A percentile compares a stretch with the other conserved stretches of the same genome.
These are phyloP conservation scores for Obelidium mucronatum DNA, from an alignment of 192 early-diverging fungal species.

Conservation along the genomic window DNA sequence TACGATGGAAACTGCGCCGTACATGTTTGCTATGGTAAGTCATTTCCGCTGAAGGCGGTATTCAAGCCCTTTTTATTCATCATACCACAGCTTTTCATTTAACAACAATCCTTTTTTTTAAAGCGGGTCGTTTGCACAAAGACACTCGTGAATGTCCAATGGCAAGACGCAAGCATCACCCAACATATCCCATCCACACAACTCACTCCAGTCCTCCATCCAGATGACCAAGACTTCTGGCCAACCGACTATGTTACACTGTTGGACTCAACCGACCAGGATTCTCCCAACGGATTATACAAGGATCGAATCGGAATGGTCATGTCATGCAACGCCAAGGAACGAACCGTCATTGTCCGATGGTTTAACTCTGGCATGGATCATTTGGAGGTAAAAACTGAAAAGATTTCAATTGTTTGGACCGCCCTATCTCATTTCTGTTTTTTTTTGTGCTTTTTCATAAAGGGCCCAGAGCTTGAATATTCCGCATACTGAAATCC, in stretches of 20 bases:
- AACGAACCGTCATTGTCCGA: constrained; percentile 12
- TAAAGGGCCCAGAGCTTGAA: constrained; percentile 9
- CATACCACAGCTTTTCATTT: not conserved
- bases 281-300: not conserved
- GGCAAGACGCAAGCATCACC: constrained; percentile 18
- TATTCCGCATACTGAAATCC: constrained; percentile 14
- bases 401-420: not conserved
- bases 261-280: not conserved
- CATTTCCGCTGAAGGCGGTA: not conserved
- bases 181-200: not conserved
- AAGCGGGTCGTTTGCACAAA: constrained; percentile 17
- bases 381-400: not conserved
- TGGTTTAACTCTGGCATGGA: constrained; percentile 12
- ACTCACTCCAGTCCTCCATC: constrained; percentile 5
- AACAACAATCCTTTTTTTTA: not conserved
- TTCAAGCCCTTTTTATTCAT: not conserved
- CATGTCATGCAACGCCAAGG: not conserved
- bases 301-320: constrained; percentile 7
- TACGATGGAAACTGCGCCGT: constrained; percentile 16
- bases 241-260: constrained; percentile 20
- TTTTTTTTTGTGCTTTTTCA: too few relatives aligned
- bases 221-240: constrained; percentile 30
- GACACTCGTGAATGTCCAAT: constrained; percentile 3
- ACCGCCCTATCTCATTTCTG: not conserved
- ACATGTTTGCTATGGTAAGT: constrained; percentile 6